Percentiles rank a stretch among this genome's conserved stretches.
These are phyloP conservation scores for Spiraea crenata DNA, from an alignment of 331 rosid genomes.

Conservation along the genomic window DNA sequence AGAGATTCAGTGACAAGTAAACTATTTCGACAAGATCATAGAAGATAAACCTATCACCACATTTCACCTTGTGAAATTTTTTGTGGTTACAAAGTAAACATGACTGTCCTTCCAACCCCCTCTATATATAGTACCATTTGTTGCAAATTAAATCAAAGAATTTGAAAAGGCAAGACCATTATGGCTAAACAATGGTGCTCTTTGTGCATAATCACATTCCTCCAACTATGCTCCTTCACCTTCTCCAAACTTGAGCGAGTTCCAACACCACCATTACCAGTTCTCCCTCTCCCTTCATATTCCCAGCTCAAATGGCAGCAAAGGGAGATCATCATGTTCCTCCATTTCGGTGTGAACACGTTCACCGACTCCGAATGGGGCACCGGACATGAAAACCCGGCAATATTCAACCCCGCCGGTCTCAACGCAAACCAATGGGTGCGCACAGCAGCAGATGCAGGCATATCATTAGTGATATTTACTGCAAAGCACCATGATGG, in stretches of 20 bases:
- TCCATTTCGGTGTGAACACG: conserved; percentile 92
- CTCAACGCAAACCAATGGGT: conserved; percentile 76
- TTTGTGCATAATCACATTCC: conserved; percentile 26
- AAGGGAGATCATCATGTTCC: conserved; percentile 90
- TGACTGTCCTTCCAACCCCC: background rate
- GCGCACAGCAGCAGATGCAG: conserved; percentile 58
- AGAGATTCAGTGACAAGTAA: no score
- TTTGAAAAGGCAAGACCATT: background rate
- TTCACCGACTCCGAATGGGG: conserved; percentile 86
- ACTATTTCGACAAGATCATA: no score
- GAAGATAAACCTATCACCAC: no score
- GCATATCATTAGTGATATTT: conserved; percentile 67
- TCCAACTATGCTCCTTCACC: conserved; percentile 23
- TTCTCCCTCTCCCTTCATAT: conserved; percentile 79
- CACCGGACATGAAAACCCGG: conserved; percentile 69
- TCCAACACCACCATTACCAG: conserved; percentile 73
- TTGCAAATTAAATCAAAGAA: background rate
- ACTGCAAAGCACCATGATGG: conserved; percentile 99
- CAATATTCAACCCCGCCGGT: conserved; percentile 57
- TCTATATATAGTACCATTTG: background rate
- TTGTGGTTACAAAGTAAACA: background rate
- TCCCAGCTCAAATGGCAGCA: conserved; percentile 97
- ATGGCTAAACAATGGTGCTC: conserved; percentile 36
- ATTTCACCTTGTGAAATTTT: no score
- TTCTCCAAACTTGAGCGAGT: conserved; percentile 28